Percentiles rank a stretch among this genome's conserved stretches.
Conservation (phyloP, 2,329 filamentous ascomycete species). For the Trichoderma sp. region DNA sequence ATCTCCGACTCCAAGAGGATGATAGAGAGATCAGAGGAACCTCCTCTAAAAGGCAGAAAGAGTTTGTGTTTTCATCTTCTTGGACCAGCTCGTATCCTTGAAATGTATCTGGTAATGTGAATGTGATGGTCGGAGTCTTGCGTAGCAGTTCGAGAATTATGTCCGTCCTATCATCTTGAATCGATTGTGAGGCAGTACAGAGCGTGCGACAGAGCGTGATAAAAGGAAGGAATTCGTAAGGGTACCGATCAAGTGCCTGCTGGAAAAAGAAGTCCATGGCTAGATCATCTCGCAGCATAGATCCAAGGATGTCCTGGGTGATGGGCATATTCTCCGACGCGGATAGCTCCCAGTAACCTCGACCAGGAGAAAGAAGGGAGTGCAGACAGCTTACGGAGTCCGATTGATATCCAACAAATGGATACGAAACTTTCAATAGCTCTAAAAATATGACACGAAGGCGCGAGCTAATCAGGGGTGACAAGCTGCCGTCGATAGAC, state of each 20-base stretch:
- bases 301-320: conserved; percentile 35
- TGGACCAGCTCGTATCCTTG: conserved; percentile 72
- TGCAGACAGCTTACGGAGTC: conserved; percentile 67
- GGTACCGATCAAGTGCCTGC: conserved; percentile 73
- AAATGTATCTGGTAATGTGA: conserved; percentile 70
- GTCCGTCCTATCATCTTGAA: conserved; percentile 41
- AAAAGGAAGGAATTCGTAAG: conserved; percentile 80
- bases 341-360: conserved; percentile 54
- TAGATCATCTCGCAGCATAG: conserved; percentile 36
- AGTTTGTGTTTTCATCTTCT: conserved; percentile 83
- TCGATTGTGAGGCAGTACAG: conserved; percentile 36
- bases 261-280: conserved; percentile 61
- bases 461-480: conserved; percentile 57
- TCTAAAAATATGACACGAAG: conserved; percentile 66
- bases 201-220: conserved; percentile 68
- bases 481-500: conserved; percentile 46
- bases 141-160: conserved; percentile 63
- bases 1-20: conserved; percentile 43
- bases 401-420: conserved; percentile 67
- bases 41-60: conserved; percentile 64
- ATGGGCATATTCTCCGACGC: conserved; percentile 31
- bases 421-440: conserved; percentile 64
- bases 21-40: conserved; percentile 60
- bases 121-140: conserved; percentile 71
- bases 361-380: conserved; percentile 57